These are phyloP conservation scores for Recurvomyces mirabilis DNA, from an alignment of 495 filamentous ascomycete genomes.

Conservation along the genomic window DNA sequence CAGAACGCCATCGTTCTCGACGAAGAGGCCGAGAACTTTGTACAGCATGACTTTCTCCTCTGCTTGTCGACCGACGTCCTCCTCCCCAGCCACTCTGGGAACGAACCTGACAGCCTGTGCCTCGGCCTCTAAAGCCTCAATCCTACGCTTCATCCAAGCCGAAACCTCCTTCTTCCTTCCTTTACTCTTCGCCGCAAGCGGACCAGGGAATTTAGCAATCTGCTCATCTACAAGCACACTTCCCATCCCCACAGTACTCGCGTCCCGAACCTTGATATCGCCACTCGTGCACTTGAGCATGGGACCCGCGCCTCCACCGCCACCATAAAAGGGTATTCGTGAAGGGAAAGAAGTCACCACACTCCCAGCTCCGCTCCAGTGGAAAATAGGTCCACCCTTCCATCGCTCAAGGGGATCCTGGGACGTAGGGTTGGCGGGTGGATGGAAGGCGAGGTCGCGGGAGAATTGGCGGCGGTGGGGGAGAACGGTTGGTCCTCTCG, in stretches of 20 bases:
- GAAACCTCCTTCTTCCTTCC: conserved; percentile 89
- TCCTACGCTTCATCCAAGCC: conserved; percentile 66
- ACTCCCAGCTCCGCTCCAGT: conserved; percentile 78
- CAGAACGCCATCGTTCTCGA: conserved; percentile 76
- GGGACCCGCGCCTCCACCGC: conserved; percentile 55
- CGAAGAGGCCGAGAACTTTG: conserved; percentile 68
- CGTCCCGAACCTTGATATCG: conserved; percentile 61
- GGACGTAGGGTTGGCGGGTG: conserved; percentile 70
- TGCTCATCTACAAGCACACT: conserved; percentile 57
- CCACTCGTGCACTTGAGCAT: conserved; percentile 77
- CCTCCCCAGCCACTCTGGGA: conserved; percentile 26
- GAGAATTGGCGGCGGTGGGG: conserved; percentile 32
- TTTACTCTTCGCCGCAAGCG: conserved; percentile 58
- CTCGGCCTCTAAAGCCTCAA: conserved; percentile 56
- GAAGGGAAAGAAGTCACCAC: conserved; percentile 80
- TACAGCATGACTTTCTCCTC: conserved; percentile 78
- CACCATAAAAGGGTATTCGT: conserved; percentile 74
- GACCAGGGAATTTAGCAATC: conserved; percentile 76
- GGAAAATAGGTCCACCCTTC: conserved; percentile 76
- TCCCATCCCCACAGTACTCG: conserved; percentile 61
- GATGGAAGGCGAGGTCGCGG: conserved; percentile 31
- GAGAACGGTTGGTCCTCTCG: conserved; percentile 25
- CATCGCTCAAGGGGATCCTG: conserved; percentile 73
- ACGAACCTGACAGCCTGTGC: conserved; percentile 38
- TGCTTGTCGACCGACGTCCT: conserved; percentile 39